phyloP scores from a whole-genome alignment of 2,329 filamentous ascomycete species.

The Neofusicoccum cordaticola region DNA sequence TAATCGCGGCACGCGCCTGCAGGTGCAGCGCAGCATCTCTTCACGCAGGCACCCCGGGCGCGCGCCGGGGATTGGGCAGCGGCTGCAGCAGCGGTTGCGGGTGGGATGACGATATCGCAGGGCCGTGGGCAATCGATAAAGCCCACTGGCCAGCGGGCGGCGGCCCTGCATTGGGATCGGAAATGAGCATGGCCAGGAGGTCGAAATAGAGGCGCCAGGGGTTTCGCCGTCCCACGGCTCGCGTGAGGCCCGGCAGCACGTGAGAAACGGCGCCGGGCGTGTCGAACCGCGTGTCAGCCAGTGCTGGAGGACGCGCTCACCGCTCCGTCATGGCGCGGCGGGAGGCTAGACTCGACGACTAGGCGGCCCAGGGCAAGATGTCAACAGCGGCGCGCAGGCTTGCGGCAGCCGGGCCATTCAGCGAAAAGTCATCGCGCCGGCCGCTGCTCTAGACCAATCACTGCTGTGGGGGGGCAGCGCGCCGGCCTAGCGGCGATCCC shows the following conservation, averaged over 20 bases:
- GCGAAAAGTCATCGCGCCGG: neutral
- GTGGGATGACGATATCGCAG: neutral
- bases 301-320: neutral
- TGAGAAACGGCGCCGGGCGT: neutral
- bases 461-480: constrained; percentile 3
- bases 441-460: neutral
- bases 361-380: neutral
- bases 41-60: neutral
- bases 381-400: neutral
- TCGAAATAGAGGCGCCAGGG: constrained; percentile 12
- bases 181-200: constrained; percentile 6
- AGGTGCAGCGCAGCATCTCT: too few relatives aligned
- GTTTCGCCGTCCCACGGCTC: neutral
- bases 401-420: neutral
- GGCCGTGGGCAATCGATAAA: constrained; percentile 3
- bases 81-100: neutral
- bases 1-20: neutral
- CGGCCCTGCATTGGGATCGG: constrained; percentile 1
- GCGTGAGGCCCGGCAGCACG: neutral
- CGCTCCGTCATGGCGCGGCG: neutral
- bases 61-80: too few relatives aligned
- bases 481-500: constrained; percentile 14
- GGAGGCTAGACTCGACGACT: neutral
- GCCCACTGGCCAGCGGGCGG: constrained; percentile 11
- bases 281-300: neutral